These are phyloP conservation scores for Emergomyces orientalis DNA, from an alignment of 2,329 filamentous ascomycete genomes.

Conservation along the genomic window DNA sequence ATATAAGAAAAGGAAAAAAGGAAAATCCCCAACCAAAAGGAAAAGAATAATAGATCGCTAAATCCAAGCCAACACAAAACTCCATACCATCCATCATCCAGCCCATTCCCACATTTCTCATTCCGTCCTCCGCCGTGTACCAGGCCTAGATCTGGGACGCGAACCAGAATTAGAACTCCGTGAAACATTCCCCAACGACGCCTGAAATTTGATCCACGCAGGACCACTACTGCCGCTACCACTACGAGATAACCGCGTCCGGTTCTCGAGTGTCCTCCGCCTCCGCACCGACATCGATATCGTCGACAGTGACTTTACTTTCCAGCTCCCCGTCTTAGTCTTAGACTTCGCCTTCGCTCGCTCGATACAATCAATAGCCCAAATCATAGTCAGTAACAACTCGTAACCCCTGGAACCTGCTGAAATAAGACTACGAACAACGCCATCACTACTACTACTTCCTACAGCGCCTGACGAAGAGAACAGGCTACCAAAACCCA, in stretches of 20 bases:
- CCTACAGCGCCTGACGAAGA: constrained; percentile 20
- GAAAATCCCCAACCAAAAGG: too few species aligned
- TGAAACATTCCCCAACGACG: background rate
- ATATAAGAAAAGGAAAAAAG: too few species aligned
- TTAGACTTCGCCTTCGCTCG: constrained; percentile 24
- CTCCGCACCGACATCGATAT: background rate
- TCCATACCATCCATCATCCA: too few species aligned
- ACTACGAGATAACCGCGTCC: constrained; percentile 5
- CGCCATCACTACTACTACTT: constrained; percentile 22
- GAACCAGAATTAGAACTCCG: background rate
- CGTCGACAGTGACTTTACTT: background rate
- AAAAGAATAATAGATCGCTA: too few species aligned
- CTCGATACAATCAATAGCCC: constrained; percentile 38
- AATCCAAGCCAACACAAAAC: too few species aligned
- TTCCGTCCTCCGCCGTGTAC: too few species aligned
- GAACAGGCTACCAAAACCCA: constrained; percentile 21
- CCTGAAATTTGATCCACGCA: background rate
- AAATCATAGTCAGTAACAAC: constrained; percentile 39
- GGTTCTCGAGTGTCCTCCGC: background rate
- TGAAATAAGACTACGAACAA: background rate
- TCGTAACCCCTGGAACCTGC: constrained; percentile 32
- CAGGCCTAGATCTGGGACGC: background rate
- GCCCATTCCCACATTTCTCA: too few species aligned
- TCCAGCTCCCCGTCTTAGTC: background rate
- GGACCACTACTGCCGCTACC: background rate